phyloP scores from a whole-genome alignment of 2,329 filamentous ascomycete genomes.

The Pleomassaria siparia region DNA sequence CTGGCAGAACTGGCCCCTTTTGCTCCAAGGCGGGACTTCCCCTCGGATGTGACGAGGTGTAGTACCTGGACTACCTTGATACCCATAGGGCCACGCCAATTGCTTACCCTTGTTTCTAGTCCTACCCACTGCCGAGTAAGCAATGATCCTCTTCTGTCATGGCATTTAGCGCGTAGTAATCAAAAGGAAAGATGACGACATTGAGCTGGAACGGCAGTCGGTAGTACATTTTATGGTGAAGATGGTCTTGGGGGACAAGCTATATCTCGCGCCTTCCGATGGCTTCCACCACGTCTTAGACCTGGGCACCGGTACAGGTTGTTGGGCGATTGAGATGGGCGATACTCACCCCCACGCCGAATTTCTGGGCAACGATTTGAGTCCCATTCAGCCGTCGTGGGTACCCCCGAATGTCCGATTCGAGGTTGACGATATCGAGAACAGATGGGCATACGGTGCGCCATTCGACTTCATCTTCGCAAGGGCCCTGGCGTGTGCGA shows the following conservation, averaged over 20 bases:
- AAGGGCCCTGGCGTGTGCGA: conserved; percentile 52
- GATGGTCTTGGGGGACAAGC: conserved; percentile 35
- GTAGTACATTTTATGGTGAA: conserved; percentile 24
- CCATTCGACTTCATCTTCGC: conserved; percentile 60
- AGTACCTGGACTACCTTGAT: too few relatives aligned
- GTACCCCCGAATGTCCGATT: conserved; percentile 64
- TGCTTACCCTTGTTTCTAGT: too few relatives aligned
- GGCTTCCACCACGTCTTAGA: conserved; percentile 16
- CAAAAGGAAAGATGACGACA: too few relatives aligned
- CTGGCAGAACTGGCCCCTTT: too few relatives aligned
- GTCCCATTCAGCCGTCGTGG: conserved; percentile 52
- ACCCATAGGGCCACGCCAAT: too few relatives aligned
- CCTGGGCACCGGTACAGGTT: conserved; percentile 22
- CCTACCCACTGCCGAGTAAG: conserved; percentile 36
- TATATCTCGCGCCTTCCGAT: conserved; percentile 19
- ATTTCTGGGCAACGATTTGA: conserved; percentile 45
- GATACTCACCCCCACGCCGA: conserved; percentile 27
- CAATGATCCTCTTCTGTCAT: too few relatives aligned
- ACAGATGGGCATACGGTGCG: conserved; percentile 56
- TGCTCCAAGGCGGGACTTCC: too few relatives aligned
- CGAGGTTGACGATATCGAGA: conserved; percentile 63
- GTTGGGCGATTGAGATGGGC: conserved; percentile 13
- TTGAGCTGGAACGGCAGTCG: conserved; percentile 16
- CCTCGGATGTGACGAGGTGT: too few relatives aligned
- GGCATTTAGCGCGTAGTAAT: too few relatives aligned